Evolutionary conservation across 129 eudicot species (phyloP).

Genomic region (Escallonia rubra): DNA sequence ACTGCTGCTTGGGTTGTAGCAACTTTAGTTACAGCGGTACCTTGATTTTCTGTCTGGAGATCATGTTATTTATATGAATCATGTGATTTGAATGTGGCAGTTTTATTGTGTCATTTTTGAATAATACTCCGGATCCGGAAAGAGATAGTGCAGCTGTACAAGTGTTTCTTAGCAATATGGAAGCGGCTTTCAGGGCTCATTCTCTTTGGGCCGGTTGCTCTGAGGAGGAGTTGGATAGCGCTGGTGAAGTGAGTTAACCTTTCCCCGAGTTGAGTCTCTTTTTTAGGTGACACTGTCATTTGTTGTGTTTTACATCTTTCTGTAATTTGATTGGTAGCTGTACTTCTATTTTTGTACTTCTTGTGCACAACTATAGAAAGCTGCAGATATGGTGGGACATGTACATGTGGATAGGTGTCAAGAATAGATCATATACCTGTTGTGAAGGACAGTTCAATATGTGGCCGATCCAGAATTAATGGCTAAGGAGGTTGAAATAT

Average conservation of each 20-base stretch:
- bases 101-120: conserved; percentile 76
- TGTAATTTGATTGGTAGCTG: too few relatives aligned
- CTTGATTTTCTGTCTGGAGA: too few relatives aligned
- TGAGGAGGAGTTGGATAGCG: conserved; percentile 91
- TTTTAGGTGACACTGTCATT: background rate
- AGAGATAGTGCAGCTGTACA: conserved; percentile 88
- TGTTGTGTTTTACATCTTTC: background rate
- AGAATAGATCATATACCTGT: too few relatives aligned
- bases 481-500: too few relatives aligned
- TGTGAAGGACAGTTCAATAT: too few relatives aligned
- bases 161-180: conserved; percentile 74
- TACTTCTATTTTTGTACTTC: background rate
- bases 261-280: background rate
- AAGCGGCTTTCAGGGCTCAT: conserved; percentile 85
- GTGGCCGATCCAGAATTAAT: too few relatives aligned
- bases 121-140: conserved; percentile 79
- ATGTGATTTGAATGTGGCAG: conserved; percentile 24
- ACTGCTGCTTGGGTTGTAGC: too few relatives aligned
- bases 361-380: background rate
- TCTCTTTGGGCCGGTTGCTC: conserved; percentile 88
- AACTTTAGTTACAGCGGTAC: too few relatives aligned
- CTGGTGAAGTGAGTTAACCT: conserved; percentile 70
- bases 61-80: background rate
- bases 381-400: background rate
- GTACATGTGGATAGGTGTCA: too few relatives aligned